Conservation (phyloP, 192 early-diverging fungal genomes). For the Helicostylum pulchrum region DNA sequence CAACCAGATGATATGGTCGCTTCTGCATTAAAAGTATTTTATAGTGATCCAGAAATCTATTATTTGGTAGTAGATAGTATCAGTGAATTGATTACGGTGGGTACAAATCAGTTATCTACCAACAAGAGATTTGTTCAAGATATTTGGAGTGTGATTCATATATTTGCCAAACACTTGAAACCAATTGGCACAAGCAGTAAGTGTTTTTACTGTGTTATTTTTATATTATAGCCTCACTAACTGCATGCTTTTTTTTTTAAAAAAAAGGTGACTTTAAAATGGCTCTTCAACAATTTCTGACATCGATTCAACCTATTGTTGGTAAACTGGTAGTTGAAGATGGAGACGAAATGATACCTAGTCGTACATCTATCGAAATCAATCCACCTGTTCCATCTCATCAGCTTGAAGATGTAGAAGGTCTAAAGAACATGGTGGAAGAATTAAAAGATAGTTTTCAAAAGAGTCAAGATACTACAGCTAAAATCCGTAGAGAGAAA, state of each 20-base stretch:
- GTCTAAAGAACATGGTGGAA: conserved; percentile 27
- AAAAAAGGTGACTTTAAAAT: conserved; percentile 22
- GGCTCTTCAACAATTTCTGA: conserved; percentile 25
- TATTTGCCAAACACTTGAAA: conserved; percentile 37
- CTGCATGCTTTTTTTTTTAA: not conserved
- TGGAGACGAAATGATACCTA: not conserved
- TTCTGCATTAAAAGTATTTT: conserved; percentile 19
- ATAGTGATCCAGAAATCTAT: conserved; percentile 28
- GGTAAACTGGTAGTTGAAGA: conserved; percentile 24
- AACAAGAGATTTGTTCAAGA: conserved; percentile 38
- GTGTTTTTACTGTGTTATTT: not conserved
- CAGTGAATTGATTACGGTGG: conserved; percentile 17
- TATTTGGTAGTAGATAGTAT: conserved; percentile 33
- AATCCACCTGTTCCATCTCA: not conserved
- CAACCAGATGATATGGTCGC: conserved; percentile 32
- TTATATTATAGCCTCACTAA: not conserved
- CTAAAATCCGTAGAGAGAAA: conserved; percentile 35
- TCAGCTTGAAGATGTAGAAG: conserved; percentile 30
- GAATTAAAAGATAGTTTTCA: conserved; percentile 23
- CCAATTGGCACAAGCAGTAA: conserved; percentile 21
- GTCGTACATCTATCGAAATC: not conserved
- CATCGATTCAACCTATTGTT: conserved; percentile 30
- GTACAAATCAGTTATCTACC: not conserved
- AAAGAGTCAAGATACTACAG: conserved; percentile 18
- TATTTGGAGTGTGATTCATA: conserved; percentile 48